A percentile compares a stretch with the other conserved stretches of the same genome.
These are phyloP conservation scores for Gastrodia elata DNA, from an alignment of 106 monocot genomes.

Conservation along the genomic window DNA sequence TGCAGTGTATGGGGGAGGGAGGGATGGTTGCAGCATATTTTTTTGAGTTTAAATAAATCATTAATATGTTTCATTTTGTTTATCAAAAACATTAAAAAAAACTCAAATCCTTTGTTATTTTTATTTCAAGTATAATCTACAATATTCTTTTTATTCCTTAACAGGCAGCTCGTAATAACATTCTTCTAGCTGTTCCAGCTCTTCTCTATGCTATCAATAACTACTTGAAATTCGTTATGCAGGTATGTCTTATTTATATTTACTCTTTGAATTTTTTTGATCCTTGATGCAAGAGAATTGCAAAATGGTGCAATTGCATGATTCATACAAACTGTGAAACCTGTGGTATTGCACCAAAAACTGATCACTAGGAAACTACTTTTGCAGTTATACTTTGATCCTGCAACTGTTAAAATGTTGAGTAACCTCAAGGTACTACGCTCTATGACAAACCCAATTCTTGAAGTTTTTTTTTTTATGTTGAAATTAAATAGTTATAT, in stretches of 20 bases:
- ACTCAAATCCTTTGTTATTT: background rate
- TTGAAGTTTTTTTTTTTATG: conserved; percentile 2
- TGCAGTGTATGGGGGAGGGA: background rate
- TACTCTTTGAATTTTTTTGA: background rate
- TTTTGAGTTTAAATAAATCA: background rate
- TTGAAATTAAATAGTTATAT: background rate
- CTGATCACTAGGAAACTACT: background rate
- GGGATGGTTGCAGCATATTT: background rate
- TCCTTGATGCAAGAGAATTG: background rate
- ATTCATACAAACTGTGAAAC: background rate
- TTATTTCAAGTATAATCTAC: background rate
- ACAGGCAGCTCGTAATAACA: conserved; percentile 63
- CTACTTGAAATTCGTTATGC: conserved; percentile 70
- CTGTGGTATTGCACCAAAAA: background rate
- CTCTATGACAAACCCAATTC: conserved; percentile 1
- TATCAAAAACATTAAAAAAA: background rate
- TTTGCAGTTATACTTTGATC: conserved; percentile 73
- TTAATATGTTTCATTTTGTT: background rate
- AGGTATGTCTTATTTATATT: conserved; percentile 27
- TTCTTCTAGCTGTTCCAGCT: conserved; percentile 66
- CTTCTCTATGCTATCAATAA: conserved; percentile 72
- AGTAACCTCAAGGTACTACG: conserved; percentile 70
- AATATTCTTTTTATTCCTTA: background rate
- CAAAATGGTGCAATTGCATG: background rate
- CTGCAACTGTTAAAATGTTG: conserved; percentile 79